Evolutionary conservation across 2,329 filamentous ascomycete species (phyloP).

Genomic region (Drechslerella dactyloides): DNA sequence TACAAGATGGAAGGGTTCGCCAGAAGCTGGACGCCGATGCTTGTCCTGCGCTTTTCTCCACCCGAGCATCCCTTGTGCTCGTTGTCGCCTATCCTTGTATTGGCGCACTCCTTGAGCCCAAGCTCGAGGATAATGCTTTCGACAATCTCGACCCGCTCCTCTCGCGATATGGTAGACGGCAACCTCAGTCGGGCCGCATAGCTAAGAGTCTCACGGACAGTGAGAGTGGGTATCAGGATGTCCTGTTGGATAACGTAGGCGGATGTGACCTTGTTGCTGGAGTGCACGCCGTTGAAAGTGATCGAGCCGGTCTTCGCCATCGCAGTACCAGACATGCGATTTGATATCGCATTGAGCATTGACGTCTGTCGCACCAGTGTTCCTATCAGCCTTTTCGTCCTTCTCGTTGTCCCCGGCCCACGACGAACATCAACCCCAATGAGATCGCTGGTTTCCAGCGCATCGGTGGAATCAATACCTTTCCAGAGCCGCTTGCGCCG

Average conservation of each 20-base stretch:
- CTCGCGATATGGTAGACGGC: slow-evolving; percentile 66
- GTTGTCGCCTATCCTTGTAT: slow-evolving; percentile 74
- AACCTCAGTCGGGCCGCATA: slow-evolving; percentile 76
- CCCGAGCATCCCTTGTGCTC: slow-evolving; percentile 78
- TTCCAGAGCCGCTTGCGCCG: slow-evolving; percentile 75
- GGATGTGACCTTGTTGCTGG: slow-evolving; percentile 66
- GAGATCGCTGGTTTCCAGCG: no score
- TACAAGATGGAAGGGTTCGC: slow-evolving; percentile 79
- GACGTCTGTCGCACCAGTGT: slow-evolving; percentile 61
- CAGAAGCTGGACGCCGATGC: slow-evolving; percentile 79
- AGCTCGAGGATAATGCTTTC: slow-evolving; percentile 79
- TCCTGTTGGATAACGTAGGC: slow-evolving; percentile 80
- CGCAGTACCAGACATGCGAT: slow-evolving; percentile 68
- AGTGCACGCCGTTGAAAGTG: slow-evolving; percentile 68
- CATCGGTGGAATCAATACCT: slow-evolving; percentile 57
- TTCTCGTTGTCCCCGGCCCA: not conserved
- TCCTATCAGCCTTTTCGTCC: slow-evolving; percentile 54
- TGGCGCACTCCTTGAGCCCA: slow-evolving; percentile 76
- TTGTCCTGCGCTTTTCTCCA: slow-evolving; percentile 77
- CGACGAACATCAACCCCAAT: not conserved
- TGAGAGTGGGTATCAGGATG: slow-evolving; percentile 73
- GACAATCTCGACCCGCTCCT: slow-evolving; percentile 69
- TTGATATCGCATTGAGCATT: slow-evolving; percentile 73
- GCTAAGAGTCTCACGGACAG: slow-evolving; percentile 74
- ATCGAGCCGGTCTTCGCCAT: slow-evolving; percentile 63